Evolutionary conservation across 805 yeast genomes (phyloP).

Genomic region (Saturnispora silvae): DNA sequence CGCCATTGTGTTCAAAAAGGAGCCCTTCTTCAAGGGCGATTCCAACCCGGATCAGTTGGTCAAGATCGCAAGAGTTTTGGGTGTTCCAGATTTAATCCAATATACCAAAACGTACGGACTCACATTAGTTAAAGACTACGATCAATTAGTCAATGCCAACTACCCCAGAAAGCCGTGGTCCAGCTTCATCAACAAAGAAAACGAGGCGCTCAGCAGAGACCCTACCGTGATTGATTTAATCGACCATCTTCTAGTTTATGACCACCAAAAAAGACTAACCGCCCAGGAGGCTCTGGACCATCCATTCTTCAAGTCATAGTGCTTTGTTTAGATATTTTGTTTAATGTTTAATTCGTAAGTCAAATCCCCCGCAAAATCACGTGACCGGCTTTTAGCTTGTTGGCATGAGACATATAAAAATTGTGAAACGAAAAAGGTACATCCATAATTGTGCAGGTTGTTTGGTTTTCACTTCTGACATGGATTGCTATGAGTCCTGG

Average conservation of each 20-base stretch:
- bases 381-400: too few relatives aligned
- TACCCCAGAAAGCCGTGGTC: constrained; percentile 61
- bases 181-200: constrained; percentile 45
- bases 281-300: constrained; percentile 85
- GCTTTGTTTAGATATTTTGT: too few relatives aligned
- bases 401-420: too few relatives aligned
- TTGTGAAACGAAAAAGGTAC: too few relatives aligned
- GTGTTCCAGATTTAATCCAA: constrained; percentile 62
- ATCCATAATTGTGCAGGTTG: too few relatives aligned
- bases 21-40: constrained; percentile 87
- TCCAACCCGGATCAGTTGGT: constrained; percentile 88
- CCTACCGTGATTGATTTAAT: constrained; percentile 57
- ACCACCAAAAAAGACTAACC: constrained; percentile 79
- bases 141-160: constrained; percentile 50
- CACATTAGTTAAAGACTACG: constrained; percentile 66
- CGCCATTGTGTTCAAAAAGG: constrained; percentile 76
- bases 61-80: constrained; percentile 79
- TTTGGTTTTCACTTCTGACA: too few relatives aligned
- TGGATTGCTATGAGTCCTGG: too few relatives aligned
- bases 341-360: too few relatives aligned
- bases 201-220: constrained; percentile 38
- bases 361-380: too few relatives aligned
- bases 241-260: constrained; percentile 66
- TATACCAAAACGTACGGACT: constrained; percentile 64
- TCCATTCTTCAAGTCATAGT: constrained; percentile 22